These are phyloP conservation scores for Nepenthes mirabilis DNA, from an alignment of 148 eudicot species.

Conservation along the genomic window DNA sequence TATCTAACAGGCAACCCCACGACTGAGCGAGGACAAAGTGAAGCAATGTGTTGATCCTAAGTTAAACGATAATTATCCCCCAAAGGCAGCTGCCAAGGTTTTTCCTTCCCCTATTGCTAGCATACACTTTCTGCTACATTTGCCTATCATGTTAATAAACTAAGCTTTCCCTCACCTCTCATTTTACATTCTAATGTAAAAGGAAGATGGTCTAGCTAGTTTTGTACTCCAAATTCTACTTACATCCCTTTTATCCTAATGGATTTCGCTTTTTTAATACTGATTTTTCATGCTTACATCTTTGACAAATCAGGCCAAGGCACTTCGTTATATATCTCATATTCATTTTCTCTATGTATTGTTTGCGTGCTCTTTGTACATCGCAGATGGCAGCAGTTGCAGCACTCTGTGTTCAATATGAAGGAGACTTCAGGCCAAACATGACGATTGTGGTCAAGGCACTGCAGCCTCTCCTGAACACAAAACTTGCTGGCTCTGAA, in stretches of 20 bases:
- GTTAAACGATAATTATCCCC: conserved; percentile 62
- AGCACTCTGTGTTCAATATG: conserved; percentile 90
- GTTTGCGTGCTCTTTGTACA: neutral
- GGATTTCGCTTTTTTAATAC: too few species aligned
- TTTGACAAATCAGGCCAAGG: neutral
- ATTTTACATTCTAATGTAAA: too few species aligned
- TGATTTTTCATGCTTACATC: too few species aligned
- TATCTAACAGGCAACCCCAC: conserved; percentile 75
- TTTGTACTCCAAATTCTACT: too few species aligned
- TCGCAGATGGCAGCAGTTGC: conserved; percentile 94
- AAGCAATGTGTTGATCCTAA: conserved; percentile 95
- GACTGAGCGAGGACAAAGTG: conserved; percentile 93
- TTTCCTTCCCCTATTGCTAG: neutral
- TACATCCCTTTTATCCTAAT: too few species aligned
- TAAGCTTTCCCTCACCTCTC: too few species aligned
- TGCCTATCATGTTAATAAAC: too few species aligned
- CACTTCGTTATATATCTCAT: too few species aligned
- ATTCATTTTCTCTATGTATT: too few species aligned
- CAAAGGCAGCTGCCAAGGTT: conserved; percentile 91
- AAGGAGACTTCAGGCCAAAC: conserved; percentile 92
- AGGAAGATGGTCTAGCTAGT: too few species aligned
- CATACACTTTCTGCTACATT: too few species aligned
- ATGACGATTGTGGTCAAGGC: conserved; percentile 98
- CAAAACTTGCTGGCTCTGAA: conserved; percentile 51
- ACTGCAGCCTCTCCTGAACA: conserved; percentile 68